Evolutionary conservation across 2,329 filamentous ascomycete genomes (phyloP).

Genomic region (Fusarium fujikuroi): DNA sequence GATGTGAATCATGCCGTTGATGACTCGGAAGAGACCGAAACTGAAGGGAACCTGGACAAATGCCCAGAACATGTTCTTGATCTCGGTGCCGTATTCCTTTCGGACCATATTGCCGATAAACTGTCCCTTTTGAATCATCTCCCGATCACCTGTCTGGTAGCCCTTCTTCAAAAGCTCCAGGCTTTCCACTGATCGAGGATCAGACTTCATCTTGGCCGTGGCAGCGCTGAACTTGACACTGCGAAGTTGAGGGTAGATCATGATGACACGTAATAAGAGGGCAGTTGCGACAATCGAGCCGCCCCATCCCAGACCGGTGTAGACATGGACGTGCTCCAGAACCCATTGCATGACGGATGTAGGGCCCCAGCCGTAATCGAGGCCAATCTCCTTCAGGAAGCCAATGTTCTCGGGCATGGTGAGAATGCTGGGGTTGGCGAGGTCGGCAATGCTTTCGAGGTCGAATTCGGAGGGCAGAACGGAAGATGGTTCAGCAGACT

Average conservation of each 20-base stretch:
- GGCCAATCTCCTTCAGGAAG: constrained; percentile 82
- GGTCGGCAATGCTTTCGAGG: constrained; percentile 48
- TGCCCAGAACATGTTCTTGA: constrained; percentile 51
- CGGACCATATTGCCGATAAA: constrained; percentile 51
- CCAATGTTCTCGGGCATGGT: constrained; percentile 80
- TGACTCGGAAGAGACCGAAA: constrained; percentile 81
- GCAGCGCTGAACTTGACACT: constrained; percentile 59
- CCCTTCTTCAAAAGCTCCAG: constrained; percentile 63
- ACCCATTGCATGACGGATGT: constrained; percentile 78
- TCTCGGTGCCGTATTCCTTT: constrained; percentile 51
- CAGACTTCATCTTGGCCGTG: constrained; percentile 65
- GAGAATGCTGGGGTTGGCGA: constrained; percentile 59
- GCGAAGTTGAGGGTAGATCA: constrained; percentile 70
- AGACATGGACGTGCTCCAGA: constrained; percentile 86
- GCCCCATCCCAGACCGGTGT: constrained; percentile 83
- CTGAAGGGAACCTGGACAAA: constrained; percentile 71
- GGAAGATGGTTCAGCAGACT: constrained; percentile 34
- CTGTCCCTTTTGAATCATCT: constrained; percentile 51
- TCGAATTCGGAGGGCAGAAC: constrained; percentile 48
- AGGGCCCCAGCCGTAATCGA: constrained; percentile 88
- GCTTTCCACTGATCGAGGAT: constrained; percentile 62
- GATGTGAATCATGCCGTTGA: constrained; percentile 77
- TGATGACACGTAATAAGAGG: constrained; percentile 68
- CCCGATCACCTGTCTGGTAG: constrained; percentile 55
- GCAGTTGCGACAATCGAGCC: constrained; percentile 75